Evolutionary conservation across 148 eudicot genomes (phyloP).

Genomic region (Silene latifolia): DNA sequence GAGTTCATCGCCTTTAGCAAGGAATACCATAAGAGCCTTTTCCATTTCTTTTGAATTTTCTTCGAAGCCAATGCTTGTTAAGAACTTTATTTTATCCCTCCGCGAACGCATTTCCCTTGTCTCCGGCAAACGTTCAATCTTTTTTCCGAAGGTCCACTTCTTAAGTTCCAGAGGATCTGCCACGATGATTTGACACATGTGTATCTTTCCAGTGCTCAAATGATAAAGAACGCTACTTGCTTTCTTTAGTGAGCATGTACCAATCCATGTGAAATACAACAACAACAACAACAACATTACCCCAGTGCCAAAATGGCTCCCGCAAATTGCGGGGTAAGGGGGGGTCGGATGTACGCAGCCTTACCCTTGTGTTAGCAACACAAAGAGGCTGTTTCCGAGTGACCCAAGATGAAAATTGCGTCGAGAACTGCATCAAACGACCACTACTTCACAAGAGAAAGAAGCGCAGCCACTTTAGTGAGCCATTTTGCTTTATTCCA

Average conservation of each 20-base stretch:
- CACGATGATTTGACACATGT: slow-evolving; percentile 42
- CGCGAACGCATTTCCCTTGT: slow-evolving; percentile 19
- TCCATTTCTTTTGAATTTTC: slow-evolving; percentile 60
- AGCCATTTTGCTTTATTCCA: too few relatives aligned
- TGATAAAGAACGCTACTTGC: slow-evolving; percentile 33
- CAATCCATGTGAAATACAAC: slow-evolving; percentile 55
- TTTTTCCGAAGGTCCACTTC: slow-evolving; percentile 51
- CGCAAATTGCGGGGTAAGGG: too few relatives aligned
- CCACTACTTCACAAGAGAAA: too few relatives aligned
- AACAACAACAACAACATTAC: too few relatives aligned
- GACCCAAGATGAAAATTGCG: too few relatives aligned
- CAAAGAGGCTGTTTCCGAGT: too few relatives aligned
- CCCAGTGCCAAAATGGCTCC: too few relatives aligned
- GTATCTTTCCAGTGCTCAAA: slow-evolving; percentile 45
- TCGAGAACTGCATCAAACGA: too few relatives aligned
- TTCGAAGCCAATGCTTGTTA: slow-evolving; percentile 51
- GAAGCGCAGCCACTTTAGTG: too few relatives aligned
- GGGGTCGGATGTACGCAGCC: too few relatives aligned
- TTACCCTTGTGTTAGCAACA: too few relatives aligned
- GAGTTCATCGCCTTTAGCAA: slow-evolving; percentile 65
- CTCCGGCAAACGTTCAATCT: slow-evolving; percentile 26
- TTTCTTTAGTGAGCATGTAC: slow-evolving; percentile 49
- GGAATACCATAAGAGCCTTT: slow-evolving; percentile 48
- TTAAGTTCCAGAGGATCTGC: slow-evolving; percentile 51
- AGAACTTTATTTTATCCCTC: slow-evolving; percentile 44